Evolutionary conservation across 1,284 basidiomycete genomes (phyloP), one percentile per base, ranked within the genome.

Genomic region (Mycena sp.): DNA sequence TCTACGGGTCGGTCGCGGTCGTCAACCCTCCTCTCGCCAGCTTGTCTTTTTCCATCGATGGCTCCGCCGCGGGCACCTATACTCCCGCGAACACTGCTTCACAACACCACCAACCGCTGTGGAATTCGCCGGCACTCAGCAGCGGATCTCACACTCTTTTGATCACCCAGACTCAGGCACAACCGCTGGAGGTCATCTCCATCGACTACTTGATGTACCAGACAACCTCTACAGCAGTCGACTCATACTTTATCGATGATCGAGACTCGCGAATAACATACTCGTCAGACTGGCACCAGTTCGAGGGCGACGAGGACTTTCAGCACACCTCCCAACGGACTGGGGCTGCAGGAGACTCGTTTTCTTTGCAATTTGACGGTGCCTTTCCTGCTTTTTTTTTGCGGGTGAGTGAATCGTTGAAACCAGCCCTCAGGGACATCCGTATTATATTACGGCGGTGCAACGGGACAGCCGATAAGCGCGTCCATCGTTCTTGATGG

Each of bases 131-230:
- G 12, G 14, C 29, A 17, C 55, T 57, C 41, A 26, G 28, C 29
- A 26, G 32, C 30, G 26, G 9, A n/a, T 11, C 16, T n/a, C 55
- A 57, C 30, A 57, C 55, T n/a, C 41, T 57, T 29, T 26, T 57
- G 16, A 46, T 57, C 12, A 57, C 43, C 3, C 41, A 46, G 32
- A 25, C 55, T 17, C n/a, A 38, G 11, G 19, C 40, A 7, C 11
- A 19, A 6, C 4, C 32, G 9, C 5, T 6, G 11, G 28, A 7
- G 3, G 44, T 48, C 0, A 38, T 64, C 11, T 64, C 40, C 21
- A 25, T 64, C 10, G 62, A 64, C 62, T 64, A 54, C 44, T 7
- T 64, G 11, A 35, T 43, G 53, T 64, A 54, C 57, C 23, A 26
- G n/a, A 51, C 62, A 12, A 64, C 51, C 2, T 54, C 56, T 9